Evolutionary conservation across 1,139 yeast species (phyloP), one percentile per base, ranked within the genome.

Genomic region (Lodderomyces metapsilosis): DNA sequence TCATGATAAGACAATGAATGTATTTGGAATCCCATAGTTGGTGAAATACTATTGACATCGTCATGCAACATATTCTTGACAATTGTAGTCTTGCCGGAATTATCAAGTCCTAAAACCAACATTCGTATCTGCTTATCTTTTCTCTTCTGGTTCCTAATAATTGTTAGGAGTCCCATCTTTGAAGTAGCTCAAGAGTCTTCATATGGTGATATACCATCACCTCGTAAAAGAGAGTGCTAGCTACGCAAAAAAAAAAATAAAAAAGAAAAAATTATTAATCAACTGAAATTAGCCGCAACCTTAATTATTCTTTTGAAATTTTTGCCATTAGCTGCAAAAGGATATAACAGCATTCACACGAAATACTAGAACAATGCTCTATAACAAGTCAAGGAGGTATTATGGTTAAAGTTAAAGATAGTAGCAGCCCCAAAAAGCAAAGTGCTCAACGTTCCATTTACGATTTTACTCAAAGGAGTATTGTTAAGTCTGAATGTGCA

Each of bases 61-160:
- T 69, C 56, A 73, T 85, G 59, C 69, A 83, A 64, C 76, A 89
- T 42, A 65, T 71, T 61, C 47, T 80, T 80, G 24, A 88, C 83
- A 5, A 89, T 76, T 0, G 95, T 86, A 2, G 96, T 85, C 57
- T 88, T 88, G 5, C 97, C 97, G 0, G 95, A 77, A 57, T 87
- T 88, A 57, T 88, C 96, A n/a, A 88, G 72, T 0, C 96, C 96
- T 9, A 91, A 71, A 48, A 87, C 71, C 27, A 91, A 67, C 21
- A 89, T 76, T 22, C 97, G 69, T 36, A 87, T 64, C 61, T 89
- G 95, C 43, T 73, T 71, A 52, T 88, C 96, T 58, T 88, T 88
- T 38, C 79, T 65, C 62, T 88, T 84, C 56, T 88, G 96, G 57
- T 88, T 89, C 54, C 82, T 76, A 43, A 92, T 84, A 35, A 88